Conservation (phyloP, 1,284 basidiomycete species). For the Bjerkandera adusta region DNA sequence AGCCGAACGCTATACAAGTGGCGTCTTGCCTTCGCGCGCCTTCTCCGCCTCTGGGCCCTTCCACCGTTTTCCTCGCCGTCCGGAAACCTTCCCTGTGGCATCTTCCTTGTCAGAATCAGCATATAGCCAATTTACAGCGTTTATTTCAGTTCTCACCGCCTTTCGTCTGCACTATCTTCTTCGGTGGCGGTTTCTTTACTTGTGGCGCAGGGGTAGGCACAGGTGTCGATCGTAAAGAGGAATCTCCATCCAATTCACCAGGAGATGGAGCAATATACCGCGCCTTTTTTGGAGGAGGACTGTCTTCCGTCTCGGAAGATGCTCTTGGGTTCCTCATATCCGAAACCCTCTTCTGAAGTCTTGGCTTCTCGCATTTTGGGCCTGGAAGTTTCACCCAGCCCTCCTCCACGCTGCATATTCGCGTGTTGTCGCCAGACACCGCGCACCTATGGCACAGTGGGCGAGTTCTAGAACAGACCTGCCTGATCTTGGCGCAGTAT, state of each 20-base stretch:
- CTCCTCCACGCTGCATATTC: conserved; percentile 6
- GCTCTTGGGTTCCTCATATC: neutral
- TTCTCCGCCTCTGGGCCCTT: neutral
- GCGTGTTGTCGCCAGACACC: conserved; percentile 2
- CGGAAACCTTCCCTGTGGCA: too few relatives aligned
- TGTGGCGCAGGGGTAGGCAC: too few relatives aligned
- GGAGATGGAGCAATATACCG: too few relatives aligned
- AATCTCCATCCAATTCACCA: too few relatives aligned
- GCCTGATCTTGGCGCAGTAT: conserved; percentile 14
- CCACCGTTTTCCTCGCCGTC: neutral
- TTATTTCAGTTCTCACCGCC: neutral
- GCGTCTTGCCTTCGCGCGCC: neutral
- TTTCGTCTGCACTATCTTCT: neutral
- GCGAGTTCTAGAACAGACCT: conserved; percentile 16
- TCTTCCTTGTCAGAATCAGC: too few relatives aligned
- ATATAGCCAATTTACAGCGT: neutral
- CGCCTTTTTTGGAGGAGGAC: neutral
- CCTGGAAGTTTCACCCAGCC: conserved; percentile 14
- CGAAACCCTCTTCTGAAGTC: conserved; percentile 6
- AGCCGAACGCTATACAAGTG: neutral
- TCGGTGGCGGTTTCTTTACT: conserved; percentile 7
- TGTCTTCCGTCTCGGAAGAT: neutral
- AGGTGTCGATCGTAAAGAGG: too few relatives aligned
- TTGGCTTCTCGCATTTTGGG: conserved; percentile 14
- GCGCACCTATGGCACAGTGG: conserved; percentile 16